phyloP scores from a whole-genome alignment of 176 grass and related monocot genomes.

The Carex kokanica region DNA sequence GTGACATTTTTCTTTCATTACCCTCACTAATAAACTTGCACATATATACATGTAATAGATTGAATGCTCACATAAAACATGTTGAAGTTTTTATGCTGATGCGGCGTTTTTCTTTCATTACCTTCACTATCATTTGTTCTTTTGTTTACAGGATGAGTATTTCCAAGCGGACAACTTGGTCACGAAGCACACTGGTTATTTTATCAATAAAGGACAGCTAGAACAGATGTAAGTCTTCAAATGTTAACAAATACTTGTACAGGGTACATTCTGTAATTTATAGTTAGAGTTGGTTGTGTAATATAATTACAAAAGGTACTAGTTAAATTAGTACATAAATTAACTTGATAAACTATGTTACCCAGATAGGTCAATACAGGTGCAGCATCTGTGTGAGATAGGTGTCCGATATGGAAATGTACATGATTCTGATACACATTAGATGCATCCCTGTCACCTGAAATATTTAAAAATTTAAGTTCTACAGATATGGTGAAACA shows the following conservation, averaged over 20 bases:
- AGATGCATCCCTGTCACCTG: not conserved
- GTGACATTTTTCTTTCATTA: constrained; percentile 7
- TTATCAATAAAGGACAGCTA: constrained; percentile 97
- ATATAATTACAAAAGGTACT: constrained; percentile 16
- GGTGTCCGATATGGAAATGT: constrained; percentile 4
- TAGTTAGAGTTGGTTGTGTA: constrained; percentile 27
- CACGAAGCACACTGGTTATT: constrained; percentile 96
- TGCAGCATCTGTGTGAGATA: not conserved
- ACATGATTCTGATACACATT: not conserved
- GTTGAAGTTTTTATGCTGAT: not conserved
- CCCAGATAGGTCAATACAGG: not conserved
- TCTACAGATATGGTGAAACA: not conserved
- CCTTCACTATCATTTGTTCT: constrained; percentile 34
- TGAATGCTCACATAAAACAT: not conserved
- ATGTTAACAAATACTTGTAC: constrained; percentile 16
- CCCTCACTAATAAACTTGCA: constrained; percentile 18
- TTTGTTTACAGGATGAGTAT: constrained; percentile 88
- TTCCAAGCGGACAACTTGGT: constrained; percentile 98
- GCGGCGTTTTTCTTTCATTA: constrained; percentile 11
- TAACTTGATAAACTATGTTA: not conserved
- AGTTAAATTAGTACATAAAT: constrained; percentile 14
- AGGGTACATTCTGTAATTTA: constrained; percentile 7
- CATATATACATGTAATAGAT: constrained; percentile 3
- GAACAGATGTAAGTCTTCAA: constrained; percentile 85
- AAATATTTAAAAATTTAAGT: not conserved